Base-by-base conservation (phyloP, 1,284 basidiomycete species). In the Sporisorium iseilematis-ciliati region DNA sequence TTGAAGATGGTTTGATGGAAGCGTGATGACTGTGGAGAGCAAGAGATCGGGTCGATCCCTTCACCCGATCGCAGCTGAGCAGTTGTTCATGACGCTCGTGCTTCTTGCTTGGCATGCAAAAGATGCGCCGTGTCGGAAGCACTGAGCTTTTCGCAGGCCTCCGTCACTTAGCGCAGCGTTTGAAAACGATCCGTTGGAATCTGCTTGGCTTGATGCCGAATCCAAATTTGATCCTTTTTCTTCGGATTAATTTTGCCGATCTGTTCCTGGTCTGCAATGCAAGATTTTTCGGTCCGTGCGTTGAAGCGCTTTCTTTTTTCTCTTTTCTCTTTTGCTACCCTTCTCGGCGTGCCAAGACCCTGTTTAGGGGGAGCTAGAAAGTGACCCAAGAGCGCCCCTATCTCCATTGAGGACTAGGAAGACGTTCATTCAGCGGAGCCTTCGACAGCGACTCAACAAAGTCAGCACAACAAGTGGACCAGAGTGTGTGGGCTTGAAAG, bases 351-450 rank as follows among this genome's bases (percentile, higher is more conserved):
- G 48, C 48, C 48, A 49, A 49, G 48, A 49, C 18, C 4, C 7
- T 7, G 16, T 31, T 49, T 49, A 49, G 48, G 48, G 46, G 48
- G 18, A n/a, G n/a, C 48, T 49, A 29, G 18, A 18, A n/a, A 49
- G 29, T 12, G 11, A 14, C 43, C 20, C 43, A 46, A 25, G 43
- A 46, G 14, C 43, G 23, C 43, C 43, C 43, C 43, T 46, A 26
- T 46, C 26, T 14, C 41, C 16, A 25, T 2, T 25, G 10, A 46
- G 14, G 20, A 8, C 43, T 25, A 25, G 14, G 12, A 6, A 26
- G 23, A 45, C 21, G 21, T 38, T 3, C 35, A 38, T 38, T 16
- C 35, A 38, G 1, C 35, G 3, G 35, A 38, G 35, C 11, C 14
- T 38, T 38, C 3, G 35, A 10, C 14, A 38, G 35, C 12, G 2